Percentiles rank a stretch among this genome's conserved stretches.
Conservation (phyloP, 2,329 filamentous ascomycete genomes). For the Thelonectria discophora region DNA sequence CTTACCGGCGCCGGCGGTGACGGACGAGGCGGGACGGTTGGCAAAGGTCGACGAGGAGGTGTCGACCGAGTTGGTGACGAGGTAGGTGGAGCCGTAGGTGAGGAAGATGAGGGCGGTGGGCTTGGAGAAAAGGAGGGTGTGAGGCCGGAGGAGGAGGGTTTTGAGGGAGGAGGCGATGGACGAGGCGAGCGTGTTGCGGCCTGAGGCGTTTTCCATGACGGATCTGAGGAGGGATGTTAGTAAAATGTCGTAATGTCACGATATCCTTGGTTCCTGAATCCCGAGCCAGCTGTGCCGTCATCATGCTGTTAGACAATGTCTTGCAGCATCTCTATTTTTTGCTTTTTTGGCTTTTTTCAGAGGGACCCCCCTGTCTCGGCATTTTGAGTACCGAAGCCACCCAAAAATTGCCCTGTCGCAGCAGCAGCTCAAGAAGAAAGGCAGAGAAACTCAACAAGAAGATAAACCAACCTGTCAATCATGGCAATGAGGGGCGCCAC, state of each 20-base stretch:
- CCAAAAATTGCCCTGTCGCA: not conserved
- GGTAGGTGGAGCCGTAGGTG: slow-evolving; percentile 89
- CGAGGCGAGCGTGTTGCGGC: slow-evolving; percentile 65
- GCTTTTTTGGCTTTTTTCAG: not conserved
- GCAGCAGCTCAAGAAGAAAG: not conserved
- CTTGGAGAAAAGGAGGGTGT: slow-evolving; percentile 67
- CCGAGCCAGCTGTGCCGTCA: not conserved
- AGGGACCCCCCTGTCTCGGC: slow-evolving; percentile 10
- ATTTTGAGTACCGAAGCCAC: slow-evolving; percentile 11
- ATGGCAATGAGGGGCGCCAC: slow-evolving; percentile 87
- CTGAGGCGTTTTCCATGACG: slow-evolving; percentile 85
- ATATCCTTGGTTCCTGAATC: not conserved
- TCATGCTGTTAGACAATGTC: not conserved
- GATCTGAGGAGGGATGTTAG: slow-evolving; percentile 56
- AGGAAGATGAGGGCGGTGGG: slow-evolving; percentile 75
- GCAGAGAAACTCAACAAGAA: slow-evolving; percentile 1
- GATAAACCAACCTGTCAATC: slow-evolving; percentile 75
- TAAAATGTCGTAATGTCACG: not conserved
- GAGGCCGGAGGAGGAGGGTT: slow-evolving; percentile 67
- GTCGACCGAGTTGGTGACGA: slow-evolving; percentile 88
- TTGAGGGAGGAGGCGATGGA: slow-evolving; percentile 68
- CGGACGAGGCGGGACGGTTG: slow-evolving; percentile 64
- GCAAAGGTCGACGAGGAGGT: slow-evolving; percentile 74
- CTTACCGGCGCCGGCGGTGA: slow-evolving; percentile 80
- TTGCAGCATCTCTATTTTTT: not conserved